A percentile compares a stretch with the other conserved stretches of the same genome.
phyloP scores from a whole-genome alignment of 2,329 filamentous ascomycete species.

The Cucurbitaria berberidis region DNA sequence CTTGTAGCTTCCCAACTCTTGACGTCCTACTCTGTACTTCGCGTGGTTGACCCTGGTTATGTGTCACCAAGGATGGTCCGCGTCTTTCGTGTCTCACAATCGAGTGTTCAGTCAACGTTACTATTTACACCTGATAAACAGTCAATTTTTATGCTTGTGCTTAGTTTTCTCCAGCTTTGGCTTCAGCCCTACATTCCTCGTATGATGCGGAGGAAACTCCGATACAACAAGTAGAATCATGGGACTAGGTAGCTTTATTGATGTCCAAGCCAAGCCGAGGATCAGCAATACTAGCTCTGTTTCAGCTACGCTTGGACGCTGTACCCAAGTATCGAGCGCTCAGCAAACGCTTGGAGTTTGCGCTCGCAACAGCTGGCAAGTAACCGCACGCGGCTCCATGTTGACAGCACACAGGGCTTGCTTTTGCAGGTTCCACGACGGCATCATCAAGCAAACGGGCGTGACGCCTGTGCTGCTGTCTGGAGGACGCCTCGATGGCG shows the following conservation, averaged over 20 bases:
- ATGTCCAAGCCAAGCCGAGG: conserved; percentile 25
- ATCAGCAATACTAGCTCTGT: conserved; percentile 29
- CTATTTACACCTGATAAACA: neutral
- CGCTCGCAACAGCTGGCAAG: conserved; percentile 6
- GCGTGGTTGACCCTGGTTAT: too few species aligned
- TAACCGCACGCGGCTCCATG: conserved; percentile 5
- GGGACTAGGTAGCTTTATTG: conserved; percentile 7
- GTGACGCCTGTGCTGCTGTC: conserved; percentile 7
- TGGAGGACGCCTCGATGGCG: conserved; percentile 1
- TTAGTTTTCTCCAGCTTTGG: too few species aligned
- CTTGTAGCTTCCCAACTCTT: too few species aligned
- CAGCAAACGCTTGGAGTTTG: conserved; percentile 12
- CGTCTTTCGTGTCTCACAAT: too few species aligned
- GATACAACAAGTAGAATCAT: too few species aligned
- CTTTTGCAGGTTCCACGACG: conserved; percentile 9
- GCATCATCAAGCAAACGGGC: conserved; percentile 1
- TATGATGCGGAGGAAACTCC: too few species aligned
- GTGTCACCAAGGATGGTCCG: too few species aligned
- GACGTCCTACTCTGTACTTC: too few species aligned
- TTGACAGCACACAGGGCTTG: conserved; percentile 1
- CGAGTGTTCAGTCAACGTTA: neutral
- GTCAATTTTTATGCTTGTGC: too few species aligned
- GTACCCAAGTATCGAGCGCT: conserved; percentile 3
- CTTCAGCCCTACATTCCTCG: too few species aligned
- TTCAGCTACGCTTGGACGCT: conserved; percentile 38